Evolutionary conservation across 1,284 basidiomycete genomes (phyloP).

Genomic region (Hypsizygus ulmarius): DNA sequence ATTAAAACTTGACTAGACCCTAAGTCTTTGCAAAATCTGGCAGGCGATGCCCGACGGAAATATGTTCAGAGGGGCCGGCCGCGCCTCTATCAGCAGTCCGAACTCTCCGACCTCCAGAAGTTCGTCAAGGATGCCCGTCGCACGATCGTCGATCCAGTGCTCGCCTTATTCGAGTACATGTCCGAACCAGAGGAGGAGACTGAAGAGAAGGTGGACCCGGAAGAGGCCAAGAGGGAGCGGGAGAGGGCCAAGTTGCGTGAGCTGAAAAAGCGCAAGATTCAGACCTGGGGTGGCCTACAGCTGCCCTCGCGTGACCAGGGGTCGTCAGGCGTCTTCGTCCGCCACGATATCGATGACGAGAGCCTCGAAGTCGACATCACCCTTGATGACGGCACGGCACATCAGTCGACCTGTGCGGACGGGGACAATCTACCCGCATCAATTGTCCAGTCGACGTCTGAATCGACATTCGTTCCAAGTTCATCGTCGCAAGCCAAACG

Average conservation of each 20-base stretch:
- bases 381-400: slow-evolving; percentile 24
- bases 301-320: slow-evolving; percentile 27
- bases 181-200: slow-evolving; percentile 41
- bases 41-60: slow-evolving; percentile 33
- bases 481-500: slow-evolving; percentile 2
- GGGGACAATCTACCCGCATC: background rate
- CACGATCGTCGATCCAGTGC: slow-evolving; percentile 59
- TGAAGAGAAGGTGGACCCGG: slow-evolving; percentile 37
- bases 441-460: background rate
- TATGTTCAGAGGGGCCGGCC: slow-evolving; percentile 39
- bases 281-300: slow-evolving; percentile 32
- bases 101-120: slow-evolving; percentile 58
- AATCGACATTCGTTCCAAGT: background rate
- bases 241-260: slow-evolving; percentile 54
- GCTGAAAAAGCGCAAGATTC: slow-evolving; percentile 53
- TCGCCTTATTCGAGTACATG: slow-evolving; percentile 38
- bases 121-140: slow-evolving; percentile 54
- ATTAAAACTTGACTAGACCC: slow-evolving; percentile 28
- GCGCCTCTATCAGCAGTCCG: slow-evolving; percentile 38
- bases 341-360: slow-evolving; percentile 57
- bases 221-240: slow-evolving; percentile 40
- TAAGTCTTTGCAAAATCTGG: slow-evolving; percentile 44
- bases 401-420: background rate
- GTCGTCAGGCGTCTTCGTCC: slow-evolving; percentile 44
- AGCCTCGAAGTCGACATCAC: slow-evolving; percentile 56